Conservation (phyloP, 495 filamentous ascomycete species). For the Glutinoglossum americanum region DNA sequence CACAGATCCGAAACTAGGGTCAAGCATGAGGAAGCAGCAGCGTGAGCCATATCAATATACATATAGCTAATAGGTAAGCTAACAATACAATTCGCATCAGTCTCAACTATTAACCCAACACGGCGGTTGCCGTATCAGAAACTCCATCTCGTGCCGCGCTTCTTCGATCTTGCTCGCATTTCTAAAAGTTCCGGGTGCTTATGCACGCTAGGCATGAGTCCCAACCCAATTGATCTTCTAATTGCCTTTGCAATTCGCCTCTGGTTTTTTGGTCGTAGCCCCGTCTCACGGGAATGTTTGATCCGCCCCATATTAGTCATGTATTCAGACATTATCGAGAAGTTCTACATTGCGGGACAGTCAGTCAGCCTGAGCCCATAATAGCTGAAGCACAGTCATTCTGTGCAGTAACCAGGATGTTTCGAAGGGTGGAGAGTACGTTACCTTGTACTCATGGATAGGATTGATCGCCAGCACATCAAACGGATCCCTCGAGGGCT, state of each 20-base stretch:
- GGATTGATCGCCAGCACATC: conserved; percentile 68
- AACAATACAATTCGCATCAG: neutral
- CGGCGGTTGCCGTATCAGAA: neutral
- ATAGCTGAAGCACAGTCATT: neutral
- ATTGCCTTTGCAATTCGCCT: conserved; percentile 82
- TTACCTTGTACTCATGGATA: conserved; percentile 61
- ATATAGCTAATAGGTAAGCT: neutral
- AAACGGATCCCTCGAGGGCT: conserved; percentile 41
- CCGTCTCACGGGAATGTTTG: conserved; percentile 47
- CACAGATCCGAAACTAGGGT: neutral
- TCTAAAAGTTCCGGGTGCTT: conserved; percentile 68
- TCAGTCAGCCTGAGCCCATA: conserved; percentile 1
- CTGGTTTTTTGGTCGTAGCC: conserved; percentile 74
- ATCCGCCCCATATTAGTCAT: conserved; percentile 71
- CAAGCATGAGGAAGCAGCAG: neutral
- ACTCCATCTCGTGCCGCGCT: neutral
- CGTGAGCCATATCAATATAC: neutral
- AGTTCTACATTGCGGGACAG: conserved; percentile 39
- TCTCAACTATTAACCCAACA: neutral
- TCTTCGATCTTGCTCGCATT: neutral
- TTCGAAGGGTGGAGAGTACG: neutral
- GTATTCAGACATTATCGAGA: conserved; percentile 78
- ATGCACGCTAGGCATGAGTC: conserved; percentile 83
- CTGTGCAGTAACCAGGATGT: neutral
- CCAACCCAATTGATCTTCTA: conserved; percentile 65